Conservation (phyloP, 2,329 filamentous ascomycete genomes). For the Botrytis sinoallii region DNA sequence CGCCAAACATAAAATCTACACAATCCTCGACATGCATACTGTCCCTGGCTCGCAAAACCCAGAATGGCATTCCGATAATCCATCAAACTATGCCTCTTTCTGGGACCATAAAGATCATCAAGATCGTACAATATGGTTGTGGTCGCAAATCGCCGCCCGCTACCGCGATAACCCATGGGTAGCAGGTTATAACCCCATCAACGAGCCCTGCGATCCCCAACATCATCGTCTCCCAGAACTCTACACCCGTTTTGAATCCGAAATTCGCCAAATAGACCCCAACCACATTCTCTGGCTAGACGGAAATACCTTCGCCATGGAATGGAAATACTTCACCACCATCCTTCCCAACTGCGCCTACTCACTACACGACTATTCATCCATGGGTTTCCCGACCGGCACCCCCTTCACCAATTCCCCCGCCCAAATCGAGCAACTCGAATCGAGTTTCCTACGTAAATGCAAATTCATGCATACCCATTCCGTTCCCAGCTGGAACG, state of each 20-base stretch:
- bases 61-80: conserved; percentile 47
- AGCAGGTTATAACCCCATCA: conserved; percentile 37
- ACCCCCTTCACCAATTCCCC: conserved; percentile 44
- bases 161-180: conserved; percentile 44
- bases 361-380: conserved; percentile 52
- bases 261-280: conserved; percentile 43
- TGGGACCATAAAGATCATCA: conserved; percentile 49
- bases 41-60: conserved; percentile 48
- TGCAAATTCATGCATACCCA: conserved; percentile 44
- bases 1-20: conserved; percentile 43
- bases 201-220: conserved; percentile 39
- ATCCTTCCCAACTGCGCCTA: conserved; percentile 50
- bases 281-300: conserved; percentile 51
- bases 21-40: conserved; percentile 46
- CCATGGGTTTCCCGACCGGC: conserved; percentile 47
- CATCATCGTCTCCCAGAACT: conserved; percentile 41
- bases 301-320: conserved; percentile 54
- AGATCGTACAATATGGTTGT: conserved; percentile 45
- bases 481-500: conserved; percentile 47
- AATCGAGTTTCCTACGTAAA: conserved; percentile 43
- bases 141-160: conserved; percentile 43
- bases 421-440: conserved; percentile 45
- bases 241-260: conserved; percentile 43
- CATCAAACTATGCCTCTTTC: conserved; percentile 42
- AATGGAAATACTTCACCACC: conserved; percentile 45